phyloP scores from a whole-genome alignment of 164 flowering plant genomes.

The Stephania japonica region DNA sequence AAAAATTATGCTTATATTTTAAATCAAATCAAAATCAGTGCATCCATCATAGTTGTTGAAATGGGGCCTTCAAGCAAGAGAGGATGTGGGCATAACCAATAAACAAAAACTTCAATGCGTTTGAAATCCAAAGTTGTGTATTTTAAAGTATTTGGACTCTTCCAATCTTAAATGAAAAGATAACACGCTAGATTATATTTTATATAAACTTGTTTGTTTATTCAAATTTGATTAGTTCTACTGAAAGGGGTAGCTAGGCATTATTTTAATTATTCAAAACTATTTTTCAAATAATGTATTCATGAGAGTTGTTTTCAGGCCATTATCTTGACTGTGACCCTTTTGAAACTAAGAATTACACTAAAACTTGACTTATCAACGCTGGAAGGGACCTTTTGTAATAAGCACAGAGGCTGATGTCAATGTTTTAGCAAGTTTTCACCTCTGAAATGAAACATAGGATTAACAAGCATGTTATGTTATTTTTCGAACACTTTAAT shows the following conservation, averaged over 20 bases:
- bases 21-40: neutral
- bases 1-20: slow-evolving; percentile 5
- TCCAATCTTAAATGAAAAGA: slow-evolving; percentile 27
- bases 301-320: slow-evolving; percentile 12
- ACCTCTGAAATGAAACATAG: too few species aligned
- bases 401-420: neutral
- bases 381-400: neutral
- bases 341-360: neutral
- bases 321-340: slow-evolving; percentile 5
- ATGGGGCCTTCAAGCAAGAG: slow-evolving; percentile 2
- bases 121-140: slow-evolving; percentile 23
- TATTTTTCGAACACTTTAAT: too few species aligned
- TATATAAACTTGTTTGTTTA: neutral
- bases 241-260: neutral
- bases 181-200: neutral
- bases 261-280: neutral
- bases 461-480: too few species aligned
- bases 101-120: slow-evolving; percentile 20
- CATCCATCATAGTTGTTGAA: slow-evolving; percentile 8
- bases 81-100: slow-evolving; percentile 17
- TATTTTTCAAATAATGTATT: neutral
- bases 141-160: slow-evolving; percentile 29
- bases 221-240: neutral
- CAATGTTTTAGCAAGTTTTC: neutral
- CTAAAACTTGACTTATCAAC: slow-evolving; percentile 3